Evolutionary conservation across 1,284 basidiomycete genomes (phyloP), one percentile per base, ranked within the genome.

Genomic region (Ganoderma multipileum): DNA sequence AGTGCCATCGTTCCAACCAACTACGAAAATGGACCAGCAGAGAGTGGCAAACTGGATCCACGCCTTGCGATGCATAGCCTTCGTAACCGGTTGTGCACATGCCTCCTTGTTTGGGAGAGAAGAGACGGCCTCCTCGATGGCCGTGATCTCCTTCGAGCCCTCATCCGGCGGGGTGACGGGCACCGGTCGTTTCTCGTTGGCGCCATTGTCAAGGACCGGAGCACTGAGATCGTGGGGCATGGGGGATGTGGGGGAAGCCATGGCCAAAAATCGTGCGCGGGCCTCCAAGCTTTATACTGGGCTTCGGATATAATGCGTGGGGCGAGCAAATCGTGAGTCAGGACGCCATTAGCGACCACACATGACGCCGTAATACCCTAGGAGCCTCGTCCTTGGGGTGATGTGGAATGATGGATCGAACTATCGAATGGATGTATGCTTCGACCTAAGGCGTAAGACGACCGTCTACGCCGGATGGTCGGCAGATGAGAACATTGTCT

Each of bases 1-100:
- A 14, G 85, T 84, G 1, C 85, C 85, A 74, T 90, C 89, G 74
- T 89, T 90, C 88, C 88, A 90, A 8, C 89, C 89, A 4, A 81
- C 79, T 16, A 88, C 72, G 62, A 84, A 84, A 30, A 84, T 72
- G n/a, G 78, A 73, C 74, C 77, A 84, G 72, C 81, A 84, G 14
- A 85, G 73, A 0, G 81, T 72, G 0, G 75, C 71, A 67, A 84
- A 83, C 67, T 85, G 83, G n/a, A 83, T 69, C 55, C 70, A 67
- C 9, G 50, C 61, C n/a, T 63, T 74, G 41, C 73, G 68, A 26
- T 64, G 66, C 68, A 72, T 71, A 1, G 69, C 66, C 1, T 72
- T 67, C 3, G 72, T 72, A 16, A 68, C 23, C 12, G 41, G 36
- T 8, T 42, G 68, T 12, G 54, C 28, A 26, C 9, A 33, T 23